A percentile compares a stretch with the other conserved stretches of the same genome.
Evolutionary conservation across 805 yeast species (phyloP).

Genomic region (Kodamaea leandrae): DNA sequence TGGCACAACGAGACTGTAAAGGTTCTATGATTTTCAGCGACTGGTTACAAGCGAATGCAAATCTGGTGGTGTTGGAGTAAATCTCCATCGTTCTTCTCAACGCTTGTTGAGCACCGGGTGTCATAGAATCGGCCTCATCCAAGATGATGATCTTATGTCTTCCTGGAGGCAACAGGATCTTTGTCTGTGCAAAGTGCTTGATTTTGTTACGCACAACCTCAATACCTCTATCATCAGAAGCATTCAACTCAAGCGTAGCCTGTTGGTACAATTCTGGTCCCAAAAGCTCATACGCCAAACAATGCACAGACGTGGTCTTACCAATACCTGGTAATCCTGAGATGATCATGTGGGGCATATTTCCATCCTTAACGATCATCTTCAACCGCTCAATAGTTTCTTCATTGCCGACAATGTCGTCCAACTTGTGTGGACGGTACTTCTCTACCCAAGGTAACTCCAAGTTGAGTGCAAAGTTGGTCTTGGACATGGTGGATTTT

Average conservation of each 20-base stretch:
- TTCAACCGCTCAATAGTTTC: conserved; percentile 84
- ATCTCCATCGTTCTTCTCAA: conserved; percentile 92
- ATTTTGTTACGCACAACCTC: conserved; percentile 93
- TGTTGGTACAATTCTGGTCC: conserved; percentile 66
- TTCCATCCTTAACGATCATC: conserved; percentile 86
- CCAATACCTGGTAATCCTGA: conserved; percentile 98
- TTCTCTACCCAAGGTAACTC: conserved; percentile 78
- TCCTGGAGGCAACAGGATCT: conserved; percentile 81
- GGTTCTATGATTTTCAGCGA: conserved; percentile 95
- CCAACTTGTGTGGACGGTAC: conserved; percentile 75
- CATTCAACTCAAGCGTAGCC: conserved; percentile 91
- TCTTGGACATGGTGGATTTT: conserved; percentile 1
- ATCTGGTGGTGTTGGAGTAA: conserved; percentile 91
- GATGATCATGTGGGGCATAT: conserved; percentile 94
- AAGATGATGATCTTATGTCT: conserved; percentile 88
- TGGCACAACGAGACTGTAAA: conserved; percentile 93
- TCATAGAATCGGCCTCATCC: conserved; percentile 97
- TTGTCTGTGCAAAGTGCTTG: conserved; percentile 94
- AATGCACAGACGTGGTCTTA: conserved; percentile 89
- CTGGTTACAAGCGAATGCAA: conserved; percentile 98
- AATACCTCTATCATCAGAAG: conserved; percentile 96
- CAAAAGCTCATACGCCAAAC: conserved; percentile 80
- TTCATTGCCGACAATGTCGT: conserved; percentile 89
- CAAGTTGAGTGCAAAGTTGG: conserved; percentile 16
- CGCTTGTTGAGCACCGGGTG: conserved; percentile 96